These are phyloP conservation scores for Rhodotorula paludigena DNA, from an alignment of 768 basidiomycete genomes.

Conservation along the genomic window DNA sequence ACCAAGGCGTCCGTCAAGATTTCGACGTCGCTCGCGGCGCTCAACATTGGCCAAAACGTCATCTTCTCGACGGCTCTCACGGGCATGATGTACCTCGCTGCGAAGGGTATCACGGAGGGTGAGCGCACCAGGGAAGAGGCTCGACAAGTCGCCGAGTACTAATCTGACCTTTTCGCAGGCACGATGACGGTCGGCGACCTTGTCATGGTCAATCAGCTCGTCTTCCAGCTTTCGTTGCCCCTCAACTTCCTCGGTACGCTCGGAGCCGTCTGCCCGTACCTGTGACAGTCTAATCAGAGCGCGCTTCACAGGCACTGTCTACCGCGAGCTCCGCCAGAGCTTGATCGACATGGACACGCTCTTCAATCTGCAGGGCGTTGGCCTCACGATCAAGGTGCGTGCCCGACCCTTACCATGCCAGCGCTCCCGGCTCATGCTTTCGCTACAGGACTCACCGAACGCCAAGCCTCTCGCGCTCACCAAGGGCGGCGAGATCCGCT, in stretches of 20 bases:
- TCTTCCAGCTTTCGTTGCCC: slow-evolving; percentile 93
- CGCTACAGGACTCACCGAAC: slow-evolving; percentile 59
- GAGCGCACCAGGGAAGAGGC: slow-evolving; percentile 42
- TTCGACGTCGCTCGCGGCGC: slow-evolving; percentile 81
- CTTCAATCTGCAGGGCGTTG: slow-evolving; percentile 69
- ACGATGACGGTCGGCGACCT: slow-evolving; percentile 98
- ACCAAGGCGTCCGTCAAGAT: slow-evolving; percentile 91
- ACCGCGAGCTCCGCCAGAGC: slow-evolving; percentile 93
- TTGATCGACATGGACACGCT: slow-evolving; percentile 94
- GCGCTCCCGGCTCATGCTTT: not conserved
- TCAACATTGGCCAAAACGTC: slow-evolving; percentile 94
- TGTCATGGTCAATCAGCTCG: slow-evolving; percentile 98
- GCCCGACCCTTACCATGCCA: not conserved
- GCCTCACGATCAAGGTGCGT: slow-evolving; percentile 56
- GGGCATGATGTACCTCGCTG: slow-evolving; percentile 90
- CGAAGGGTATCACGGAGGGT: slow-evolving; percentile 82
- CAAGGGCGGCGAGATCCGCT: slow-evolving; percentile 79
- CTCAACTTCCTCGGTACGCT: slow-evolving; percentile 78
- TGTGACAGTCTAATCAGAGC: slow-evolving; percentile 88
- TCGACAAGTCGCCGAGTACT: not conserved
- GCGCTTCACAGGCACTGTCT: slow-evolving; percentile 64
- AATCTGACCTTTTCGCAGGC: too few relatives aligned
- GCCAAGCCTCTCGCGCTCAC: slow-evolving; percentile 63
- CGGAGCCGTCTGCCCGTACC: not conserved
- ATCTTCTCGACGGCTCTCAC: slow-evolving; percentile 94